Base-by-base conservation (phyloP, 2,329 filamentous ascomycete genomes). In the Fusarium falciforme region DNA sequence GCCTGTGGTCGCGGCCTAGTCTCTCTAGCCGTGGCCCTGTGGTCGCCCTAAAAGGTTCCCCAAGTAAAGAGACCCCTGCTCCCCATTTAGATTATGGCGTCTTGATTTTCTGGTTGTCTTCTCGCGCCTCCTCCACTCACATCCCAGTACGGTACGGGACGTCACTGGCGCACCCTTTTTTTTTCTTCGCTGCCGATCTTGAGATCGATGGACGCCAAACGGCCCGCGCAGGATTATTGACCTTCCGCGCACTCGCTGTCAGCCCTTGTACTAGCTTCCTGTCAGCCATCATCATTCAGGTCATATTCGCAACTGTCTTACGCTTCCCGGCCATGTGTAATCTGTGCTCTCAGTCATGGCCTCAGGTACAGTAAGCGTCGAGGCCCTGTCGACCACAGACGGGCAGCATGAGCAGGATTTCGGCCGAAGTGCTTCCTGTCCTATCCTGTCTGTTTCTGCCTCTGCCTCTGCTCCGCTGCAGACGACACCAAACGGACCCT, bases 151-250 rank as follows among this genome's bases (percentile, higher is more conserved):
- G 68, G 67, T 70, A 71, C 60, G 65, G 73, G 66, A 78, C 76
- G 76, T 77, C 71, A 77, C 71, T 77, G 76, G 67, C 67, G 74
- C 74, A 78, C 71, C 64, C 63, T 67, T 75, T 25, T 62, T 54
- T 66, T 63, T 54, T 66, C 59, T 52, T 61, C 60, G 67, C 67
- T 77, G 76, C 66, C 76, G 76, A 78, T 78, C 76, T 71, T 59
- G 49, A 77, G 76, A 77, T 77, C 76, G 75, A 76, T 76, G 69
- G 64, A 72, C 72, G 71, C 69, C 72, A 73, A 76, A 76, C 76
- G 73, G 72, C 76, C 75, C 73, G 75, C 69, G 57, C 49, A 75
- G 67, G 47, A 67, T 68, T 65, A 66, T 63, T 49, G 31, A 66
- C 62, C 35, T 71, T 61, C 74, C 69, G 74, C 72, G 68, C 73